phyloP scores from a whole-genome alignment of 2,329 filamentous ascomycete species.

The Lasiodiplodia citricola region DNA sequence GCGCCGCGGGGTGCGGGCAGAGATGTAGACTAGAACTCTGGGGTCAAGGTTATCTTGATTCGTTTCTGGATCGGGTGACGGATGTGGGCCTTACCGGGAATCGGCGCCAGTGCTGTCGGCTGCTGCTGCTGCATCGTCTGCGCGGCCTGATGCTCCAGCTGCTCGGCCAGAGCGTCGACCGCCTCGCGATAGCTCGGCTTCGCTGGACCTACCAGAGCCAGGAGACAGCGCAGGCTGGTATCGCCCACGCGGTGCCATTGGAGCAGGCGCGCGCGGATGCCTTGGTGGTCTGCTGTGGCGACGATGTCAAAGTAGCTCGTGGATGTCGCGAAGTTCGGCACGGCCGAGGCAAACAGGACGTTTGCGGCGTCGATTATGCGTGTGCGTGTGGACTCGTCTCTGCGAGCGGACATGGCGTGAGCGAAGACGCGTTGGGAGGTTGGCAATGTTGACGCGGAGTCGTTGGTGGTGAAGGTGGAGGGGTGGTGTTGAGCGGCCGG shows the following conservation, averaged over 20 bases:
- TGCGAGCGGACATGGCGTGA: neutral
- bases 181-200: constrained; percentile 7
- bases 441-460: neutral
- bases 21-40: neutral
- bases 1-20: neutral
- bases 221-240: neutral
- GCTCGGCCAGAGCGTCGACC: neutral
- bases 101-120: neutral
- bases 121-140: neutral
- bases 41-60: neutral
- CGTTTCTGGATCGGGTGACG: neutral
- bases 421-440: neutral
- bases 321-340: neutral
- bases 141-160: neutral
- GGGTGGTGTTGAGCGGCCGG: neutral
- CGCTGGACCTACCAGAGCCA: neutral
- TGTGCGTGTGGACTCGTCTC: neutral
- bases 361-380: neutral
- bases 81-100: neutral
- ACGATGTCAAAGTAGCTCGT: constrained; percentile 9
- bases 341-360: neutral
- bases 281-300: neutral
- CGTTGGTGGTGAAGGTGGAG: neutral
- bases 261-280: neutral
- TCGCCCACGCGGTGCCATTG: constrained; percentile 9